Conservation (phyloP, 345 rosid genomes). For the Reutealis trisperma region DNA sequence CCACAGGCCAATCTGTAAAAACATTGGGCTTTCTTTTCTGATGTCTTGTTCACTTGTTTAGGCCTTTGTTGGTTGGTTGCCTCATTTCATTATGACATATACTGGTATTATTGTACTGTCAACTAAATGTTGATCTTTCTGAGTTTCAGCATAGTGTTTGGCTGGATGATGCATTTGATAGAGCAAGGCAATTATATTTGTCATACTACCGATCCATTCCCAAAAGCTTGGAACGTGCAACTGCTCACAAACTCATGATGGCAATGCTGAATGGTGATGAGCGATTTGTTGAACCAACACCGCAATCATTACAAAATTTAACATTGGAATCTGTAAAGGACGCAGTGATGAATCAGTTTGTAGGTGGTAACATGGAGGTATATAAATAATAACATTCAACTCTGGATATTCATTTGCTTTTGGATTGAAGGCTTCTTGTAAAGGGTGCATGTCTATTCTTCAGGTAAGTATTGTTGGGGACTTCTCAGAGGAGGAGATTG, state of each 20-base stretch:
- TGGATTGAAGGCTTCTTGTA: conserved; percentile 15
- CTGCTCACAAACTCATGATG: conserved; percentile 96
- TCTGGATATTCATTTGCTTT: background rate
- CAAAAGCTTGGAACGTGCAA: conserved; percentile 97
- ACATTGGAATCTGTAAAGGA: conserved; percentile 73
- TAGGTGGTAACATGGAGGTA: conserved; percentile 97
- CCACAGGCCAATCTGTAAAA: conserved; percentile 1
- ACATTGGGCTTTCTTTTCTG: conserved; percentile 10
- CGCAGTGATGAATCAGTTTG: conserved; percentile 95
- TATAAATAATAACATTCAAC: conserved; percentile 15
- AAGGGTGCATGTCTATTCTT: conserved; percentile 19
- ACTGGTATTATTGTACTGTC: conserved; percentile 1
- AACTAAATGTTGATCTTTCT: conserved; percentile 27
- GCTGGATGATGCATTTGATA: conserved; percentile 99
- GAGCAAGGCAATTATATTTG: conserved; percentile 91
- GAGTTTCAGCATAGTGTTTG: conserved; percentile 93
- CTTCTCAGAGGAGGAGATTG: conserved; percentile 85
- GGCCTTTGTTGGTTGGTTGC: background rate
- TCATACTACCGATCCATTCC: conserved; percentile 97
- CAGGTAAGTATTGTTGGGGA: conserved; percentile 98
- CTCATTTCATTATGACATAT: background rate
- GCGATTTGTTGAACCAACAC: conserved; percentile 94
- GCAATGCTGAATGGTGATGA: conserved; percentile 98
- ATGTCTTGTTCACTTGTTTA: background rate
- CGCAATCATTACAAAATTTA: conserved; percentile 74